These are phyloP conservation scores for Naganishia sp. DNA, from an alignment of 1,284 basidiomycete species.

Conservation along the genomic window DNA sequence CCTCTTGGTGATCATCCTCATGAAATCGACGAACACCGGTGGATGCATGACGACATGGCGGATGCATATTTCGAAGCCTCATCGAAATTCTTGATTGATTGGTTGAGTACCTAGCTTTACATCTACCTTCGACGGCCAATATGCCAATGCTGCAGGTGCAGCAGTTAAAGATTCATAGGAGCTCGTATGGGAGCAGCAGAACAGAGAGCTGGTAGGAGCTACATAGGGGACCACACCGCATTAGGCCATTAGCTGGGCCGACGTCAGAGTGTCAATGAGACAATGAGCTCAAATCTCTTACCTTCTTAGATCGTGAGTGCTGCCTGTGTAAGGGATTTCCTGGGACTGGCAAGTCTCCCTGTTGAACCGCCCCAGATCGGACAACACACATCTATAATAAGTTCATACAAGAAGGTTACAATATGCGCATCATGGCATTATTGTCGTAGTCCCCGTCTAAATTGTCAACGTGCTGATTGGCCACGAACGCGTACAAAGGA, in stretches of 20 bases:
- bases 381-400: background rate
- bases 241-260: too few relatives aligned
- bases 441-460: background rate
- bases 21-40: too few relatives aligned
- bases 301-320: background rate
- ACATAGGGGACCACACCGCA: too few relatives aligned
- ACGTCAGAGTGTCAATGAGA: too few relatives aligned
- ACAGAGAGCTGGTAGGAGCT: too few relatives aligned
- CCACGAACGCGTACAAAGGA: background rate
- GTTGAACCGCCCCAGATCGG: background rate
- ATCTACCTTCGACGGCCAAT: too few relatives aligned
- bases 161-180: too few relatives aligned
- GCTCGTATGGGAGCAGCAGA: too few relatives aligned
- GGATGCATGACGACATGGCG: conserved; percentile 17
- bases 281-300: background rate
- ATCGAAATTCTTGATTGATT: background rate
- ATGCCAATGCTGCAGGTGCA: too few relatives aligned
- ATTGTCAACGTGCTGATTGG: background rate
- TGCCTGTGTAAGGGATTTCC: background rate
- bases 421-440: background rate
- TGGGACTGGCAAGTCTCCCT: background rate
- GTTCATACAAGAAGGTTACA: background rate
- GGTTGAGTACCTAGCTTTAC: too few relatives aligned
- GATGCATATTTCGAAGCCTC: background rate
- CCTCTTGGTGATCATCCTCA: background rate